Evolutionary conservation across 148 eudicot species (phyloP).

Genomic region (Nepenthes gracilis): DNA sequence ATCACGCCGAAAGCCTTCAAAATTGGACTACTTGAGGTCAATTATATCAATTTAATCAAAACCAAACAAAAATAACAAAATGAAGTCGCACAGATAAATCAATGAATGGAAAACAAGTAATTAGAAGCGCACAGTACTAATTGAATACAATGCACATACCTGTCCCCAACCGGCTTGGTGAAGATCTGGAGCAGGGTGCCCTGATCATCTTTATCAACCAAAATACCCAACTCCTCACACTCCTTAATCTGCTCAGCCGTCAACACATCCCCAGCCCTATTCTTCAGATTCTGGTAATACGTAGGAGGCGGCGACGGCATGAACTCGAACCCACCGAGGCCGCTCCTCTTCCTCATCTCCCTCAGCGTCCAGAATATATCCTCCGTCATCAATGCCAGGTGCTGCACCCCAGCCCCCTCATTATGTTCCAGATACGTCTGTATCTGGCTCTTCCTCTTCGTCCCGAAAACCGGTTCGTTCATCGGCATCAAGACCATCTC

Average conservation of each 20-base stretch:
- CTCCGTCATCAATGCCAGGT: constrained; percentile 61
- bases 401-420: constrained; percentile 89
- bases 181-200: constrained; percentile 92
- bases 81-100: neutral
- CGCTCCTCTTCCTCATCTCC: constrained; percentile 84
- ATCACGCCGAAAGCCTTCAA: too few species aligned
- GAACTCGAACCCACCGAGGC: constrained; percentile 85
- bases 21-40: too few species aligned
- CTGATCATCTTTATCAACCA: constrained; percentile 93
- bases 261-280: constrained; percentile 52
- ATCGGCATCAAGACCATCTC: constrained; percentile 71
- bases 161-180: constrained; percentile 88
- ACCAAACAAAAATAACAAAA: too few species aligned
- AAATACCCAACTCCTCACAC: constrained; percentile 83
- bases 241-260: constrained; percentile 74
- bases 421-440: constrained; percentile 94
- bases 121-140: too few species aligned
- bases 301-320: constrained; percentile 95
- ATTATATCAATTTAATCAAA: too few species aligned
- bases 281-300: constrained; percentile 66
- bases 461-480: constrained; percentile 84
- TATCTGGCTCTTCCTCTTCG: constrained; percentile 88
- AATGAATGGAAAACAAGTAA: neutral
- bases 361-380: constrained; percentile 72
- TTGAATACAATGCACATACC: constrained; percentile 24